Base-by-base conservation (phyloP, 1,284 basidiomycete genomes). In the Uromyces viciae-fabae region DNA sequence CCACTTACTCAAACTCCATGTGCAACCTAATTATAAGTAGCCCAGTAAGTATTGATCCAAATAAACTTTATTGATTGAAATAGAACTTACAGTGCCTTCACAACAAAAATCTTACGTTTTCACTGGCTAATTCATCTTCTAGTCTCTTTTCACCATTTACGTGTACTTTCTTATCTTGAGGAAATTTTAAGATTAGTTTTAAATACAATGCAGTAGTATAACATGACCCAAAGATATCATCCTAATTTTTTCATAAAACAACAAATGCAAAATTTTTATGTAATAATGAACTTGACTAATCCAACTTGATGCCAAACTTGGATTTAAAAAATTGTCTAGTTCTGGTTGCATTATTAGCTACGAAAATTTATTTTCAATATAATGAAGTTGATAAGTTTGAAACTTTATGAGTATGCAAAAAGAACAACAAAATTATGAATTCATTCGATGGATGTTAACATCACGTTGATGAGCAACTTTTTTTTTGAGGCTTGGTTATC, bases 281-380 rank as follows among this genome's bases (percentile, higher is more conserved):
- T 15, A 40, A 62, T 7, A 9, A 1, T 9, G 31, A 19, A 74
- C 88, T 91, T 85, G 86, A 96, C 95, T 84, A 93, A 91, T 84
- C 92, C 88, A 19, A 91, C 93, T 85, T 95, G 89, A 66, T 98
- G 85, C 96, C 92, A 85, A 99, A 98, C 86, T 95, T 97, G 75
- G 89, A 89, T 88, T 94, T 94, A 89, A 95, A 95, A 84, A 88
- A 91, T 85, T 88, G 90, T 75, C 96, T 88, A 15, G 93, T 95
- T 87, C 96, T 95, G 71, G 92, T 94, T n/a, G 96, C 96, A 85
- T 98, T 99, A 88, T 98, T 98, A 40, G 95, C 98, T 52, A 98
- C 95, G 86, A 98, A 99, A 54, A 98, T 88, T 73, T 98, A 88
- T 81, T 90, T 90, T 88, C 98, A 98, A 76, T 92, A 93, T 91